phyloP scores from a whole-genome alignment of 768 basidiomycete species.

The Tulasnella sp. region DNA sequence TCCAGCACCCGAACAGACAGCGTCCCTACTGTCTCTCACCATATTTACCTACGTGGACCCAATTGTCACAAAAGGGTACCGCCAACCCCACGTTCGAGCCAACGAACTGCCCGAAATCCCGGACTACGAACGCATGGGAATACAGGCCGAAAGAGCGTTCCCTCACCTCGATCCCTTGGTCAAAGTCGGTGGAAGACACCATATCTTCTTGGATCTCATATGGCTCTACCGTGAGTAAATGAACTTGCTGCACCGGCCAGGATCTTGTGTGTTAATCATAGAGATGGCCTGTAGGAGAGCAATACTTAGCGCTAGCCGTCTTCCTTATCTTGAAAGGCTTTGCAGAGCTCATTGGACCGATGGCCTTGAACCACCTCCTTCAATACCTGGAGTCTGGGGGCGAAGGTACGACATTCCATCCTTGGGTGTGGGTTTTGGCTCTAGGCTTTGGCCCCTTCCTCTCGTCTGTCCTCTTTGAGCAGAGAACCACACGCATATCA shows the following conservation, averaged over 20 bases:
- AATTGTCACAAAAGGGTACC: conserved; percentile 34
- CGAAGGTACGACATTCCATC: conserved; percentile 37
- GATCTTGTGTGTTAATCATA: not conserved
- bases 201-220: conserved; percentile 25
- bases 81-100: conserved; percentile 33
- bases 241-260: not conserved
- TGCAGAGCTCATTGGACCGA: conserved; percentile 6
- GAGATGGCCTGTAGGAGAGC: conserved; percentile 2
- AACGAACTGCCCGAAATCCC: conserved; percentile 36
- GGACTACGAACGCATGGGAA: conserved; percentile 30
- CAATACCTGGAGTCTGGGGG: conserved; percentile 48
- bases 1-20: conserved; percentile 40
- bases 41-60: conserved; percentile 45
- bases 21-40: conserved; percentile 34
- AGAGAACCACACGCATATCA: conserved; percentile 40
- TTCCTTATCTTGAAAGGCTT: conserved; percentile 6
- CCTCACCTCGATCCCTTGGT: conserved; percentile 27
- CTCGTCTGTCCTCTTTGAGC: conserved; percentile 37
- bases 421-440: conserved; percentile 42
- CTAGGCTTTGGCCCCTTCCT: conserved; percentile 25
- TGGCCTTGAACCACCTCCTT: conserved; percentile 20
- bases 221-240: conserved; percentile 21
- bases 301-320: conserved; percentile 19
- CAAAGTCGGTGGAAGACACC: conserved; percentile 22
- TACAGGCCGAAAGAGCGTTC: conserved; percentile 26